Percentiles rank a stretch among this genome's conserved stretches.
Evolutionary conservation across 2,329 filamentous ascomycete genomes (phyloP).

Genomic region (Aspergillus pseudonomiae): DNA sequence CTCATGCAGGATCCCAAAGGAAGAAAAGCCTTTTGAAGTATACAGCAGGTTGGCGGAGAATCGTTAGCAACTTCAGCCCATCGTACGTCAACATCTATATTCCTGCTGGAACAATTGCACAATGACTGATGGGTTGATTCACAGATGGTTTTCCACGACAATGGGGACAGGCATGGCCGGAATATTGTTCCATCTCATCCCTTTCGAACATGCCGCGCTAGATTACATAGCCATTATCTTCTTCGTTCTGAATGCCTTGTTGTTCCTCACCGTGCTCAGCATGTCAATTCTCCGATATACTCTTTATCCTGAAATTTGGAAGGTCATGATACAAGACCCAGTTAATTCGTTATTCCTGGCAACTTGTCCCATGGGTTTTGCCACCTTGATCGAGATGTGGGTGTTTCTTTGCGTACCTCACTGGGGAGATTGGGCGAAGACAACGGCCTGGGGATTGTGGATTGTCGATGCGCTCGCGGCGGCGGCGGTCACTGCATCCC

Average conservation of each 20-base stretch:
- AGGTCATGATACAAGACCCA: constrained; percentile 65
- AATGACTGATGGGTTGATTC: not conserved
- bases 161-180: constrained; percentile 72
- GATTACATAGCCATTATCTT: constrained; percentile 63
- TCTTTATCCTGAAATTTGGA: constrained; percentile 66
- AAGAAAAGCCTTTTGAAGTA: constrained; percentile 20
- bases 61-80: constrained; percentile 58
- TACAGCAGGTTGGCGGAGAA: constrained; percentile 36
- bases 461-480: constrained; percentile 52
- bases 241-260: constrained; percentile 61
- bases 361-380: constrained; percentile 66
- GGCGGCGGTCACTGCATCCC: constrained; percentile 42
- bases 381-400: constrained; percentile 66
- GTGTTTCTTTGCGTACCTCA: constrained; percentile 58
- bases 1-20: not conserved
- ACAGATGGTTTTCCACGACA: constrained; percentile 61
- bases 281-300: constrained; percentile 62
- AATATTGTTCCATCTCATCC: constrained; percentile 64
- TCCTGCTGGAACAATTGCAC: not conserved
- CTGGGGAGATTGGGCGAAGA: constrained; percentile 59
- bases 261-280: constrained; percentile 60
- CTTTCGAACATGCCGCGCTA: constrained; percentile 62
- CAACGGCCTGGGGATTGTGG: constrained; percentile 54
- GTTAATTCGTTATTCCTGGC: constrained; percentile 67
- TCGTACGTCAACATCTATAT: constrained; percentile 46